Conservation (phyloP, 305 asterid genomes). For the Petunia hybrid region DNA sequence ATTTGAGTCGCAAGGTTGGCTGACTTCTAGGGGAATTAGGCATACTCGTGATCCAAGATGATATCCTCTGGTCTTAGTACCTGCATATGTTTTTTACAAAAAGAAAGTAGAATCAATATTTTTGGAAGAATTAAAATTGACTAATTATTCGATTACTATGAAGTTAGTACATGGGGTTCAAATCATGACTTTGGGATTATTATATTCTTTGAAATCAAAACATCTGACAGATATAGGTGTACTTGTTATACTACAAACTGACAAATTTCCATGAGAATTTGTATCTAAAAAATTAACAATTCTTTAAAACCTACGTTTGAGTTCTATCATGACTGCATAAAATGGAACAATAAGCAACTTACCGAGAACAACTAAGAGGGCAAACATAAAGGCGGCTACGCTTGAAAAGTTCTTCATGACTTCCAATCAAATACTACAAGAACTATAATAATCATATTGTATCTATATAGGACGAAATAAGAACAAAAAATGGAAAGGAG, state of each 20-base stretch:
- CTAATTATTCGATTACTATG: no score
- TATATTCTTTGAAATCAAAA: no score
- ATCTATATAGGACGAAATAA: no score
- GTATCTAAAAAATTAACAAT: no score
- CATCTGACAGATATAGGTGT: no score
- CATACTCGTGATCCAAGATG: not conserved
- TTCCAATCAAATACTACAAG: not conserved
- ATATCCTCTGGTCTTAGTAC: not conserved
- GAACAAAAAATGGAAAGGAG: no score
- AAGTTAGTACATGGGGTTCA: no score
- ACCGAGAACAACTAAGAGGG: not conserved
- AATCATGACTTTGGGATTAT: not conserved
- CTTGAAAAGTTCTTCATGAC: not conserved
- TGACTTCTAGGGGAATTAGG: not conserved
- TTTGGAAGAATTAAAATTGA: not conserved
- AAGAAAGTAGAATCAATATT: no score
- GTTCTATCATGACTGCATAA: no score
- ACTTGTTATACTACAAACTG: no score
- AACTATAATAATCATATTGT: not conserved
- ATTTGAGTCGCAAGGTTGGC: not conserved
- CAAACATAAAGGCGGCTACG: not conserved
- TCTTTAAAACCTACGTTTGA: no score
- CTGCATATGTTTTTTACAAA: not conserved
- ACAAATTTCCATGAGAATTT: no score
- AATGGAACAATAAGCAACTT: not conserved